Evolutionary conservation across 2,329 filamentous ascomycete species (phyloP), one percentile per base, ranked within the genome.

Genomic region (Fusarium sororula): DNA sequence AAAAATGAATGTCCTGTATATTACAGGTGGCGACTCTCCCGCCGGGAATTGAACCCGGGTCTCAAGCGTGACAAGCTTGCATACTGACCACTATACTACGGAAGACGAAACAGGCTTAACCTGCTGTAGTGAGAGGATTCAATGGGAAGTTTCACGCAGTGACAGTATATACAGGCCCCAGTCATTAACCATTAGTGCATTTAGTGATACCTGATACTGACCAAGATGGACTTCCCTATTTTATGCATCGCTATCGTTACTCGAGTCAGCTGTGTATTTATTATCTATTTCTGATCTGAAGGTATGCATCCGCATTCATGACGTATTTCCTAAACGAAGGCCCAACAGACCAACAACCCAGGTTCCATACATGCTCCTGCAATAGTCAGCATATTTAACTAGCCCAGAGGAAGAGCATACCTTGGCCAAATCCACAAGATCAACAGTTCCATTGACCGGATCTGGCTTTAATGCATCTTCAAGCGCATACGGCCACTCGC

Each of bases 51-150:
- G 61, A 64, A 64, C 61, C 61, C 61, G 61, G 61, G 61, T 64
- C 61, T 64, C 61, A 64, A 64, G 61, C 61, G 61, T 64, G 61
- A 64, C 61, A 64, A 64, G 61, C 61, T 64, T 64, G 61, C 61
- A 64, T 64, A 64, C 61, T 64, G 61, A 64, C 61, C 61, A 64
- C 61, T 64, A 64, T 64, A 64, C 62, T 64, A 64, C 62, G 62
- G 62, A 64, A 64, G 62, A 63, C 30, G 32, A 4, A 54, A 50
- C 48, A 55, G 41, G 37, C 35, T 63, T 28, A 12, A 39, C 35
- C 65, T 41, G 45, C 39, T 67, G 65, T 61, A 47, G 41, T 38
- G 65, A 32, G 41, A 48, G 60, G 60, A 63, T 63, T 68, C 63
- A 20, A 55, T 61, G 22, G 17, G 11, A 15, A 2, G 0, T 1